Base-by-base conservation (phyloP, 768 basidiomycete genomes). In the Macrocybe gigantea region DNA sequence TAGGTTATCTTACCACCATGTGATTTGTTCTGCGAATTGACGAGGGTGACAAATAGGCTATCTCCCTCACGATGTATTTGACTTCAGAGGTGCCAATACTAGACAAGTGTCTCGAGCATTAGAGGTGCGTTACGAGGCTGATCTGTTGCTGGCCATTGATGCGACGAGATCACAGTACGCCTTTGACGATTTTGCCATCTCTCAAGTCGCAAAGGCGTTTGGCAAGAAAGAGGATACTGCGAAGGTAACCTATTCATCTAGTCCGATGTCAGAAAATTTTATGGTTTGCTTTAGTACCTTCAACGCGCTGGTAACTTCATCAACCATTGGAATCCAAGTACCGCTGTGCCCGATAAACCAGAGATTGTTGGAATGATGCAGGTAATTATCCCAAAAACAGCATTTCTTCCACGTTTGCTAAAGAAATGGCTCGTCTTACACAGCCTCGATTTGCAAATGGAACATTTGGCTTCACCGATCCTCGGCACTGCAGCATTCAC, bases 401-500 rank as follows among this genome's bases (percentile, higher is more conserved):
- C 32, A 39, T 12, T 10, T 4, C 15, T 2, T 32, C 37, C 3
- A 15, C 12, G n/a, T 33, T 5, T 29, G 13, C 30, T 31, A 15
- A 13, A 9, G 32, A n/a, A 11, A 15, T 22, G 22, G 22, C 22
- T 22, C 13, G 12, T 12, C 33, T 13, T 33, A n/a, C 22, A 14
- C 48, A 83, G 80, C 79, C 75, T 6, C 70, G 75, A 12, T 78
- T 76, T 46, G 68, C 70, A 1, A 71, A 80, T 53, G 81, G 82
- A 4, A 74, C 72, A 0, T 84, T 77, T 63, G 79, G 77, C 56
- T 80, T 73, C 50, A 84, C 82, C 1, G 82, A 84, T 59, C 82
- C 82, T 3, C 65, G 82, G 34, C 81, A 83, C 56, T 84, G 82
- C 56, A 82, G 80, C 55, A 69, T 79, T 37, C 75, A 84, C 49